Conservation (phyloP, 257 asterid species). For the Scutellaria galericulata region DNA sequence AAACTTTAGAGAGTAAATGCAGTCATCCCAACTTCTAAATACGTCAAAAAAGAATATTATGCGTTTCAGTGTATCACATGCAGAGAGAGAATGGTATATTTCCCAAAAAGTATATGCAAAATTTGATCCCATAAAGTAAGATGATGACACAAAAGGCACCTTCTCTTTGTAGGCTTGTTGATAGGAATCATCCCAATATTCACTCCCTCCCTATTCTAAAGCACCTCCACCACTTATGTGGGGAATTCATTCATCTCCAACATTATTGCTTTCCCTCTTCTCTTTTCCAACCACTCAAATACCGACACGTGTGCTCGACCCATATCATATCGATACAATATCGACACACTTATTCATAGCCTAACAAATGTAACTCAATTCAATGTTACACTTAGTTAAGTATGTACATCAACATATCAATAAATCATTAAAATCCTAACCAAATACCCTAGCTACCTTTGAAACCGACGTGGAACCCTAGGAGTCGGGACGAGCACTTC, state of each 20-base stretch:
- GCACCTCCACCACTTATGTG: slow-evolving; percentile 22
- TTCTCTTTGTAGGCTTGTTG: slow-evolving; percentile 34
- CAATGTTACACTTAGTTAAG: neutral
- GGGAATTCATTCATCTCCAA: slow-evolving; percentile 1
- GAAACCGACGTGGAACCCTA: slow-evolving; percentile 67
- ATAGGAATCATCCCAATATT: slow-evolving; percentile 25
- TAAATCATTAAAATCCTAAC: neutral
- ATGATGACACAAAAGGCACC: slow-evolving; percentile 20
- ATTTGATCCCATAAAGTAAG: slow-evolving; percentile 24
- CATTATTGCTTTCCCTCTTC: neutral
- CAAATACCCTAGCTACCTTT: slow-evolving; percentile 41
- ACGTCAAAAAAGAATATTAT: too few species aligned
- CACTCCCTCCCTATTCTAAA: slow-evolving; percentile 25
- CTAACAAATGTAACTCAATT: slow-evolving; percentile 6
- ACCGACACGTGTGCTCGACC: neutral
- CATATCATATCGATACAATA: neutral
- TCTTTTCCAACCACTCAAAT: slow-evolving; percentile 8
- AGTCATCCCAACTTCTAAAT: too few species aligned
- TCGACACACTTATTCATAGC: slow-evolving; percentile 16
- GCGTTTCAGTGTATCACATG: too few species aligned
- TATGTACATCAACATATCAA: slow-evolving; percentile 24
- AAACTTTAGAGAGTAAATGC: too few species aligned
- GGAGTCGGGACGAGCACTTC: slow-evolving; percentile 69
- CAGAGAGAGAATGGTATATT: slow-evolving; percentile 22
- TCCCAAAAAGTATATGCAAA: slow-evolving; percentile 35